These are phyloP conservation scores for Ascobolus immersus DNA, from an alignment of 495 filamentous ascomycete species.

Conservation along the genomic window DNA sequence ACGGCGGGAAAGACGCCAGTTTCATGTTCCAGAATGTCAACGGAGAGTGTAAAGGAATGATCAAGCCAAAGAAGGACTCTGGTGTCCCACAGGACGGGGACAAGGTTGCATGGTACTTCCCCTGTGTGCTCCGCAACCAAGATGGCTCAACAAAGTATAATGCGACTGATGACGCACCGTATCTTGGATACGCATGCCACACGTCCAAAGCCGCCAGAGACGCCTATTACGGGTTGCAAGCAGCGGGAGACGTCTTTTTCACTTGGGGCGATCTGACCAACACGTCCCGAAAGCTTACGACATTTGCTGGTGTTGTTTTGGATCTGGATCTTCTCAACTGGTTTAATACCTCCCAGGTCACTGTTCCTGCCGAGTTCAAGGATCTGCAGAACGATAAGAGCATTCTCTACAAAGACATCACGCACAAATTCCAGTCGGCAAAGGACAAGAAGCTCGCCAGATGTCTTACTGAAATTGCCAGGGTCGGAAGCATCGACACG, in stretches of 20 bases:
- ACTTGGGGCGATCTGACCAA: slow-evolving; percentile 92
- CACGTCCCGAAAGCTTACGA: slow-evolving; percentile 58
- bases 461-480: slow-evolving; percentile 77
- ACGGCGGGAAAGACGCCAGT: slow-evolving; percentile 71
- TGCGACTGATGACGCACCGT: slow-evolving; percentile 31
- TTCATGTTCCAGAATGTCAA: slow-evolving; percentile 99
- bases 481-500: slow-evolving; percentile 85
- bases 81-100: slow-evolving; percentile 51
- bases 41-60: slow-evolving; percentile 79
- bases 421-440: slow-evolving; percentile 52
- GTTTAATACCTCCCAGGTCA: slow-evolving; percentile 73
- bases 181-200: slow-evolving; percentile 75
- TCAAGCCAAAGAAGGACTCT: slow-evolving; percentile 41
- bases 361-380: slow-evolving; percentile 51
- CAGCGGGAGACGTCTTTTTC: slow-evolving; percentile 59
- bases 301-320: slow-evolving; percentile 81
- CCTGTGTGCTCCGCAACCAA: slow-evolving; percentile 72
- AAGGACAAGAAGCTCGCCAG: slow-evolving; percentile 55
- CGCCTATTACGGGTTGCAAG: slow-evolving; percentile 41
- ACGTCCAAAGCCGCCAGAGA: slow-evolving; percentile 39
- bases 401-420: slow-evolving; percentile 72
- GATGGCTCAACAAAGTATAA: slow-evolving; percentile 69
- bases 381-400: slow-evolving; percentile 48
- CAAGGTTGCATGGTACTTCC: slow-evolving; percentile 90
- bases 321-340: slow-evolving; percentile 77